Evolutionary conservation across 2,329 filamentous ascomycete species (phyloP).

Genomic region (Bipolaris oryzae): DNA sequence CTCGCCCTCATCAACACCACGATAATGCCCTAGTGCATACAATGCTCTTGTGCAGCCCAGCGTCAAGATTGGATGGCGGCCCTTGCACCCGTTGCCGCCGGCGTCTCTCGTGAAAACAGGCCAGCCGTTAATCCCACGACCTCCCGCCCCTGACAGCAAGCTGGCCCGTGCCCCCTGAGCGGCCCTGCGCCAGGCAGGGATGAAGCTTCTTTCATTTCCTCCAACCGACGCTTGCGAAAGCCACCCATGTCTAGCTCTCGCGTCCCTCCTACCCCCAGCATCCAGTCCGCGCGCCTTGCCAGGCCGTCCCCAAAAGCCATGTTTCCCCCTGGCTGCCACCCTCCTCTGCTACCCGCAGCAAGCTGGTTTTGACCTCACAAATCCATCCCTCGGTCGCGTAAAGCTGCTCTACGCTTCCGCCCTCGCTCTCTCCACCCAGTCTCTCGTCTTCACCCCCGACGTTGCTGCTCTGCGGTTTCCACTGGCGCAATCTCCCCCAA

Average conservation of each 20-base stretch:
- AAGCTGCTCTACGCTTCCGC: conserved; percentile 25
- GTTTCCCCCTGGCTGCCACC: conserved; percentile 43
- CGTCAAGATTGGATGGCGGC: conserved; percentile 17
- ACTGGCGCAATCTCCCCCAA: conserved; percentile 21
- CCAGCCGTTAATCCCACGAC: conserved; percentile 21
- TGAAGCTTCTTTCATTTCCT: conserved; percentile 39
- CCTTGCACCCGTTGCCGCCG: conserved; percentile 14
- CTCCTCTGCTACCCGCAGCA: conserved; percentile 48
- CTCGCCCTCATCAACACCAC: not conserved
- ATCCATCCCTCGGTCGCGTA: conserved; percentile 28
- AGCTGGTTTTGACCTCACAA: conserved; percentile 44
- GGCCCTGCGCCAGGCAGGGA: conserved; percentile 41
- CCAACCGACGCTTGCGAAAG: conserved; percentile 44
- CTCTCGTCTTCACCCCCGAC: conserved; percentile 9
- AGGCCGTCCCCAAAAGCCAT: conserved; percentile 44
- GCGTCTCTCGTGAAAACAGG: conserved; percentile 5
- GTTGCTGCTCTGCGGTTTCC: conserved; percentile 23
- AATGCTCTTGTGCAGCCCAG: not conserved
- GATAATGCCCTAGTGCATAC: not conserved
- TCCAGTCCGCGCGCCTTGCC: conserved; percentile 39
- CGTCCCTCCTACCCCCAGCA: conserved; percentile 37
- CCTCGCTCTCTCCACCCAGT: conserved; percentile 8
- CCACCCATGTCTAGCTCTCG: conserved; percentile 40
- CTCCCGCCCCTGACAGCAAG: conserved; percentile 36
- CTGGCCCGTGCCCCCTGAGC: conserved; percentile 36